These are phyloP conservation scores for Boletus semigastroideus DNA, from an alignment of 1,284 basidiomycete genomes.

Conservation along the genomic window DNA sequence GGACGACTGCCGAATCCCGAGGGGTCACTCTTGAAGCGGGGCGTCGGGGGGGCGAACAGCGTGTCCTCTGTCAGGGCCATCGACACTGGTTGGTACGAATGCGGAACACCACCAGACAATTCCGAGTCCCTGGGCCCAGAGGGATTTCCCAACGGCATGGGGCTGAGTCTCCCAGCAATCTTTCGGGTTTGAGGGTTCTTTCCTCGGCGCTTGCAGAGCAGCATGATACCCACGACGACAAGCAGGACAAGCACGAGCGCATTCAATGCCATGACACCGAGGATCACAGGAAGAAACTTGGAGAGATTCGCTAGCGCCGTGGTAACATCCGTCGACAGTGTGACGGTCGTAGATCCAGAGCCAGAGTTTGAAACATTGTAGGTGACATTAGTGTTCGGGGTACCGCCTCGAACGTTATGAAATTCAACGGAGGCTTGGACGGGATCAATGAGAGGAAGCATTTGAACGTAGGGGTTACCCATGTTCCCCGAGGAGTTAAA, in stretches of 20 bases:
- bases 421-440: conserved; percentile 69
- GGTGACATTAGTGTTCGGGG: conserved; percentile 61
- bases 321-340: conserved; percentile 54
- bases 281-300: conserved; percentile 64
- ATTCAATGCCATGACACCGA: conserved; percentile 71
- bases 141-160: conserved; percentile 44
- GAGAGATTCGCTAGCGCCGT: conserved; percentile 59
- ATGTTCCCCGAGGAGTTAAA: conserved; percentile 59
- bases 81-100: conserved; percentile 67
- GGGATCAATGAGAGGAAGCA: conserved; percentile 67
- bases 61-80: conserved; percentile 76
- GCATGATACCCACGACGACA: conserved; percentile 48
- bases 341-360: conserved; percentile 45
- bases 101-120: conserved; percentile 27
- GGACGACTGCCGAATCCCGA: conserved; percentile 42
- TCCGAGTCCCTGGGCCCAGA: conserved; percentile 9
- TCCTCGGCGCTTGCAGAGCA: conserved; percentile 47
- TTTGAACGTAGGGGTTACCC: conserved; percentile 74
- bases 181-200: conserved; percentile 36
- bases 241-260: conserved; percentile 63
- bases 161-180: conserved; percentile 50
- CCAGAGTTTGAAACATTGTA: conserved; percentile 54
- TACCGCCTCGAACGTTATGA: conserved; percentile 61
- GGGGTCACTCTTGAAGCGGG: conserved; percentile 53
- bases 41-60: conserved; percentile 57